phyloP scores from a whole-genome alignment of 1,284 basidiomycete species.

The Cutaneotrichosporon mucoides region DNA sequence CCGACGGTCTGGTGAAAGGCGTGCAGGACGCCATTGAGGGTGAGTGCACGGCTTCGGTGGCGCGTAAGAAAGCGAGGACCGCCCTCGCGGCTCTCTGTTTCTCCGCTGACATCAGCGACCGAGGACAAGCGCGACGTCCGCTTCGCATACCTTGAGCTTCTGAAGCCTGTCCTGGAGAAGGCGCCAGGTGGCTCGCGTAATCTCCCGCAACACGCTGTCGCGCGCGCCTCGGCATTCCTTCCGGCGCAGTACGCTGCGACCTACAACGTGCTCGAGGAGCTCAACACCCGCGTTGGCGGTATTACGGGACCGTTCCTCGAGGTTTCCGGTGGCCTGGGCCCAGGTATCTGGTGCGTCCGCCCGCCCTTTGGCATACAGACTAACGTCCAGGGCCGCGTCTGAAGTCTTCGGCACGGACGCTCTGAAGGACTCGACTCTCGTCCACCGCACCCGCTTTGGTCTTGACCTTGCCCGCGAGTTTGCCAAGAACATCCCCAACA shows the following conservation, averaged over 20 bases:
- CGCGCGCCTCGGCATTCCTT: constrained; percentile 50
- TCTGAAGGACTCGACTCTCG: constrained; percentile 21
- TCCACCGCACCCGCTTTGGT: constrained; percentile 39
- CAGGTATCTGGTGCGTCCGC: constrained; percentile 48
- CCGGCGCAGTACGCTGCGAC: constrained; percentile 52
- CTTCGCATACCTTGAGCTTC: constrained; percentile 25
- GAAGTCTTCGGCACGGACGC: constrained; percentile 36
- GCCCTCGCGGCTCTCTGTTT: too few species aligned
- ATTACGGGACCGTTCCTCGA: constrained; percentile 43
- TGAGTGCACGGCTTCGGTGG: constrained; percentile 16
- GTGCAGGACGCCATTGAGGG: constrained; percentile 43
- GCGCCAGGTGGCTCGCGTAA: constrained; percentile 10
- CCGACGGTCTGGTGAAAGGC: constrained; percentile 57
- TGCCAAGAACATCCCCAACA: background rate
- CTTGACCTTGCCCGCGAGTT: constrained; percentile 32
- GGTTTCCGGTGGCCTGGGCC: constrained; percentile 47
- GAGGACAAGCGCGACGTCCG: constrained; percentile 26
- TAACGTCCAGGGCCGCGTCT: constrained; percentile 17
- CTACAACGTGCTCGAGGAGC: constrained; percentile 47
- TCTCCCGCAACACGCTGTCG: constrained; percentile 35
- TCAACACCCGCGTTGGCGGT: constrained; percentile 38
- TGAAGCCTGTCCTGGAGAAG: constrained; percentile 13
- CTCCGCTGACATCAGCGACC: constrained; percentile 6
- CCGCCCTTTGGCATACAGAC: background rate
- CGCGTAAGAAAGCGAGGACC: too few species aligned